These are phyloP conservation scores for Suillus weaverae DNA, from an alignment of 768 basidiomycete species.

Conservation along the genomic window DNA sequence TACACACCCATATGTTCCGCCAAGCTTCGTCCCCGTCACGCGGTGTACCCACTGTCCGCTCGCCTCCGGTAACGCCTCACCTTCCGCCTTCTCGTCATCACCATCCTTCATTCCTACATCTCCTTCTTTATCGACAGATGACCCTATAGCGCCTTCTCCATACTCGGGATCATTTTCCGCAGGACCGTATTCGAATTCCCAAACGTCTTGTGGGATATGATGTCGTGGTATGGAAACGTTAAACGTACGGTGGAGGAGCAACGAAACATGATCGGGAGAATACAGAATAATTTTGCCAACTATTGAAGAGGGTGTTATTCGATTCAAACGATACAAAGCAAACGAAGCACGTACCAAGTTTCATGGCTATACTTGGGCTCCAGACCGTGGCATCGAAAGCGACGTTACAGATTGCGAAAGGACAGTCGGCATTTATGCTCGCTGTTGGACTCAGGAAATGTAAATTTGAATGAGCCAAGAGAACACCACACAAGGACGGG, in stretches of 20 bases:
- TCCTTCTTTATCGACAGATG: neutral
- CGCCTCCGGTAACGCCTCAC: constrained; percentile 38
- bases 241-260: constrained; percentile 89
- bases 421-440: constrained; percentile 77
- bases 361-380: constrained; percentile 83
- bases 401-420: constrained; percentile 74
- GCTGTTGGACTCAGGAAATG: constrained; percentile 64
- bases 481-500: constrained; percentile 81
- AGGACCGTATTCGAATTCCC: constrained; percentile 85
- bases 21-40: constrained; percentile 65
- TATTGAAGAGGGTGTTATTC: constrained; percentile 28
- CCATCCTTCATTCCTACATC: constrained; percentile 17
- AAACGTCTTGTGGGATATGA: constrained; percentile 79
- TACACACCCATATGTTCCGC: constrained; percentile 63
- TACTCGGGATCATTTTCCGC: constrained; percentile 80
- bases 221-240: constrained; percentile 93
- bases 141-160: constrained; percentile 34
- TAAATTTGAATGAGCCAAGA: constrained; percentile 82
- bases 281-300: constrained; percentile 86
- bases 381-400: constrained; percentile 85
- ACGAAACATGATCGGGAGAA: constrained; percentile 89
- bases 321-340: neutral
- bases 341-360: constrained; percentile 50
- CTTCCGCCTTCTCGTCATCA: constrained; percentile 9
- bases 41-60: constrained; percentile 82